A percentile compares a stretch with the other conserved stretches of the same genome.
Evolutionary conservation across 2,329 filamentous ascomycete genomes (phyloP).

Genomic region (Ceratocystiopsis brevicomis): DNA sequence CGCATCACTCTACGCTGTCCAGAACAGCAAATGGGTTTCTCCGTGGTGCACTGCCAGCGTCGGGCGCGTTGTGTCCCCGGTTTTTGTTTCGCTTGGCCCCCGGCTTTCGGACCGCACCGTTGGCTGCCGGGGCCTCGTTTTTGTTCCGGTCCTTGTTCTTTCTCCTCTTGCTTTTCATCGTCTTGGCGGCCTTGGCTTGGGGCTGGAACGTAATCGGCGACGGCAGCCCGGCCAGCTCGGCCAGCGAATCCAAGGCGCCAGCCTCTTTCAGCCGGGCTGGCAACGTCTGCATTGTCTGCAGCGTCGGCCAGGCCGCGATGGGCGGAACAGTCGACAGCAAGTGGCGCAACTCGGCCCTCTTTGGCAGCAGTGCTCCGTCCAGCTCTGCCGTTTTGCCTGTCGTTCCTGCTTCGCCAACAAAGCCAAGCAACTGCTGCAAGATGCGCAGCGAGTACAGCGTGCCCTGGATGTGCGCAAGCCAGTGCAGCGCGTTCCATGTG

Average conservation of each 20-base stretch:
- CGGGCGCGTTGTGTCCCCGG: too few species aligned
- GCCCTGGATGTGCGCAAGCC: conserved; percentile 40
- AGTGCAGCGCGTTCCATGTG: conserved; percentile 42
- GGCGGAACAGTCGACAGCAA: conserved; percentile 1
- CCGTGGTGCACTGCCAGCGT: too few species aligned
- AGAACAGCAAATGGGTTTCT: too few species aligned
- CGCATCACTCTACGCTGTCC: too few species aligned
- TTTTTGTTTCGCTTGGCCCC: too few species aligned
- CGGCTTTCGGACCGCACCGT: too few species aligned
- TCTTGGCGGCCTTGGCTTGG: too few species aligned
- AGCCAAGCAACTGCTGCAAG: conserved; percentile 27
- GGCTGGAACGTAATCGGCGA: conserved; percentile 4
- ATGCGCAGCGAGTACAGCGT: conserved; percentile 43
- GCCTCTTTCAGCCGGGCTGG: conserved; percentile 4
- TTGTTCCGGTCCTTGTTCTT: background rate
- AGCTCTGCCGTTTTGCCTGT: background rate
- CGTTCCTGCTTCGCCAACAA: conserved; percentile 8
- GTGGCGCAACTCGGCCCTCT: background rate
- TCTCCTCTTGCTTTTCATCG: background rate
- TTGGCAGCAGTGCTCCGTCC: background rate
- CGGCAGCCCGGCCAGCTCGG: conserved; percentile 1
- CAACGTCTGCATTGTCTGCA: conserved; percentile 3
- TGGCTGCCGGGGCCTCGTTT: background rate
- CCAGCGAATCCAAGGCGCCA: conserved; percentile 3
- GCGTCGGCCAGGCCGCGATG: conserved; percentile 6